Percentiles rank a stretch among this genome's conserved stretches.
Conservation (phyloP, 108 stramenopile species). For the Nitzschia sp. region DNA sequence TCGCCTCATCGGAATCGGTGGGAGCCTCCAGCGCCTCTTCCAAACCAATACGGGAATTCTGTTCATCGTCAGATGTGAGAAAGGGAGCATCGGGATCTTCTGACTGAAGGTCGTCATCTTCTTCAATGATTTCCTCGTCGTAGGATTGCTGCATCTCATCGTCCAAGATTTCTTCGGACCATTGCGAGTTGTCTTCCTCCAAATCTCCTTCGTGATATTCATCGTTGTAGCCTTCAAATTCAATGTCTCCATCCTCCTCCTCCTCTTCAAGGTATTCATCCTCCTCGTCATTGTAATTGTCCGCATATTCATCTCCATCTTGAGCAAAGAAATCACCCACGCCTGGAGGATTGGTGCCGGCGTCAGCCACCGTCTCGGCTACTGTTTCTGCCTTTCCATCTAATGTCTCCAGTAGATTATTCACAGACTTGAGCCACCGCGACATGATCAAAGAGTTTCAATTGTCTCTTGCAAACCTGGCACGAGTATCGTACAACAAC, state of each 20-base stretch:
- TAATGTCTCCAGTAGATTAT: constrained; percentile 75
- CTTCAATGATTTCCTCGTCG: not conserved
- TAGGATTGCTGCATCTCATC: not conserved
- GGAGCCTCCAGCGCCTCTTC: not conserved
- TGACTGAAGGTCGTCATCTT: not conserved
- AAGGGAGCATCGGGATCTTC: not conserved
- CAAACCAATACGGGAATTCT: not conserved
- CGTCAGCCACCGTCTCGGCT: constrained; percentile 29
- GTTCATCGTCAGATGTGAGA: too few species aligned
- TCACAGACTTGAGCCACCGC: constrained; percentile 74
- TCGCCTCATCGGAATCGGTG: not conserved
- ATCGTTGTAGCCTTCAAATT: constrained; percentile 15
- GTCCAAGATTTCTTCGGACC: constrained; percentile 11
- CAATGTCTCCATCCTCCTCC: constrained; percentile 17
- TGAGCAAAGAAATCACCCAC: not conserved
- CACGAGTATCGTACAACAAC: not conserved
- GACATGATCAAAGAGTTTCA: constrained; percentile 48
- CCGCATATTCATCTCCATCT: not conserved
- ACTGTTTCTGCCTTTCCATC: constrained; percentile 73
- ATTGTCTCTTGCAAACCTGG: too few species aligned
- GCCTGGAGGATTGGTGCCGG: constrained; percentile 1
- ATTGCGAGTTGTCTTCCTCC: constrained; percentile 1
- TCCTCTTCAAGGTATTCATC: constrained; percentile 12
- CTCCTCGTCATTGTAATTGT: constrained; percentile 15
- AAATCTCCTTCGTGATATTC: constrained; percentile 27